phyloP scores from a whole-genome alignment of 371 early-diverging fungal genomes.

The Funneliformis caledonium region DNA sequence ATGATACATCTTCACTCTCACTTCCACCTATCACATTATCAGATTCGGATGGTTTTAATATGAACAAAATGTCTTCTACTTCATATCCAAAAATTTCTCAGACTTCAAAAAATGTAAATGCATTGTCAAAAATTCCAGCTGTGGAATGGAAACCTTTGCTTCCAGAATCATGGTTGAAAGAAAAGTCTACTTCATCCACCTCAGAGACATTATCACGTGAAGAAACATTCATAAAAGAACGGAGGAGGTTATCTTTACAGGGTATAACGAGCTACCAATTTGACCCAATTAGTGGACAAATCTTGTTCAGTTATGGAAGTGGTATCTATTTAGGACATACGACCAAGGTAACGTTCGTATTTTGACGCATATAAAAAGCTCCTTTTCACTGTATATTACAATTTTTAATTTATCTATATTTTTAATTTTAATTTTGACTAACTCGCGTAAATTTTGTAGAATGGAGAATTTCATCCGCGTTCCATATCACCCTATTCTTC shows the following conservation, averaged over 20 bases:
- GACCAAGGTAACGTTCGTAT: conserved; percentile 19
- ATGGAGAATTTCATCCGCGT: conserved; percentile 20
- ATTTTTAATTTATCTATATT: neutral
- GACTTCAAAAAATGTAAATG: neutral
- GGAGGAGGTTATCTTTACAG: conserved; percentile 41
- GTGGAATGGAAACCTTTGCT: conserved; percentile 33
- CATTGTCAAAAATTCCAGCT: neutral
- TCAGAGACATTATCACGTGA: conserved; percentile 41
- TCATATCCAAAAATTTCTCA: conserved; percentile 4
- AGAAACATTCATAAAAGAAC: conserved; percentile 44
- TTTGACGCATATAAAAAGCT: neutral
- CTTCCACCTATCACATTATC: neutral
- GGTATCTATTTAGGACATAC: conserved; percentile 44
- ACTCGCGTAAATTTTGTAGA: neutral
- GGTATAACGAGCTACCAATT: conserved; percentile 40
- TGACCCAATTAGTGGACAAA: conserved; percentile 12
- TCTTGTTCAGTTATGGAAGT: conserved; percentile 44
- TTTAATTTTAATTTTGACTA: neutral
- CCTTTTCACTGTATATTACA: neutral
- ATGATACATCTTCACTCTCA: neutral
- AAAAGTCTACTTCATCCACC: neutral
- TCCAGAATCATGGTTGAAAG: conserved; percentile 32
- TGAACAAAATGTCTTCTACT: neutral
- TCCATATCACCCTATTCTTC: conserved; percentile 23
- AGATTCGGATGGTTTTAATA: neutral